Percentiles rank a stretch among this genome's conserved stretches.
Evolutionary conservation across 2,329 filamentous ascomycete species (phyloP).

Genomic region (Zarea fungicola): DNA sequence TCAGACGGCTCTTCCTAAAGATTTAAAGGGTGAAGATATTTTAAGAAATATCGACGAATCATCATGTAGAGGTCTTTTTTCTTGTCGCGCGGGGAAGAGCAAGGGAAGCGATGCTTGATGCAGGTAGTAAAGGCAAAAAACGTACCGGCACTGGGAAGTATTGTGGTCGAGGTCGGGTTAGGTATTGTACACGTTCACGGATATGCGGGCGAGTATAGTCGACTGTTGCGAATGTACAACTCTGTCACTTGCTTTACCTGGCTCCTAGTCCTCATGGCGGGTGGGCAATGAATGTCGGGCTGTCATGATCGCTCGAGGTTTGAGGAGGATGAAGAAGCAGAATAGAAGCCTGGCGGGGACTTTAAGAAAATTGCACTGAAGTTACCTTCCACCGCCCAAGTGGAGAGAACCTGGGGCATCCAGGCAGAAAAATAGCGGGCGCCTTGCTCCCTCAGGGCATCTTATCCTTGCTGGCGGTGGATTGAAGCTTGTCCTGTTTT

Average conservation of each 20-base stretch:
- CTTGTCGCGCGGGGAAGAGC: neutral
- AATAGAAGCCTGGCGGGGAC: neutral
- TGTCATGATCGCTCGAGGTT: no score
- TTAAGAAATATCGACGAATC: constrained; percentile 26
- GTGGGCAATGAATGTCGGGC: no score
- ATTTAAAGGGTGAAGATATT: constrained; percentile 29
- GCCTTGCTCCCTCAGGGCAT: no score
- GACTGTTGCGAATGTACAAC: no score
- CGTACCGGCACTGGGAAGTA: no score
- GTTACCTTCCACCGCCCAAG: constrained; percentile 1
- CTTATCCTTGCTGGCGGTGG: no score
- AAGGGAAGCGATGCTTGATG: neutral
- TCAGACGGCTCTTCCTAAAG: constrained; percentile 45
- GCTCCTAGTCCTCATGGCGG: no score
- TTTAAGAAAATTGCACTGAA: neutral
- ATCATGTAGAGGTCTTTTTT: constrained; percentile 31
- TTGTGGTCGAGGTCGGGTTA: no score
- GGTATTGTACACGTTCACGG: no score
- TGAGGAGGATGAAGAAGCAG: neutral
- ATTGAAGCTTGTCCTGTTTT: no score
- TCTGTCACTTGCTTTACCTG: no score
- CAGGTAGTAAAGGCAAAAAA: neutral
- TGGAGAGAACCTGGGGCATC: neutral
- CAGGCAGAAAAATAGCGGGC: constrained; percentile 2
- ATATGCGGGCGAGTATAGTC: no score